A percentile compares a stretch with the other conserved stretches of the same genome.
Evolutionary conservation across 306 rosid species (phyloP).

Genomic region (Cotoneaster glaucophyllus): DNA sequence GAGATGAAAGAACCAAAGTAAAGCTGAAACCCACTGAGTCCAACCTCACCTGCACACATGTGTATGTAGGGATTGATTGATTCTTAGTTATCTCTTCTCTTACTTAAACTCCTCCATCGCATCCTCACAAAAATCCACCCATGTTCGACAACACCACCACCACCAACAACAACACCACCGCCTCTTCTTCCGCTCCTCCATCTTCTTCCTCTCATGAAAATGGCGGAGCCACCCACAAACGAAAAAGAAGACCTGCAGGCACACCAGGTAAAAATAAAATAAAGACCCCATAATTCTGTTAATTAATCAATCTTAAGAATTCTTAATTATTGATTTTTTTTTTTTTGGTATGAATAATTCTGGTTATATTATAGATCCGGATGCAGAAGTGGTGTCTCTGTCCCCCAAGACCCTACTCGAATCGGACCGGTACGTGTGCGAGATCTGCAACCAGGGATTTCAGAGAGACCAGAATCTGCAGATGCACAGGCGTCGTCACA

Average conservation of each 20-base stretch:
- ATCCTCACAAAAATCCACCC: conserved; percentile 5
- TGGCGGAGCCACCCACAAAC: conserved; percentile 42
- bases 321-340: background rate
- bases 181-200: conserved; percentile 35
- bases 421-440: conserved; percentile 88
- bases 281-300: background rate
- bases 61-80: conserved; percentile 13
- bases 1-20: conserved; percentile 12
- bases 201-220: conserved; percentile 52
- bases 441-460: conserved; percentile 98
- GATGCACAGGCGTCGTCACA: conserved; percentile 91
- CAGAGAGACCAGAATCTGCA: conserved; percentile 97
- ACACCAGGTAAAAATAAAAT: conserved; percentile 62
- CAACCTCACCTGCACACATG: conserved; percentile 22
- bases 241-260: conserved; percentile 96
- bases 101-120: conserved; percentile 8
- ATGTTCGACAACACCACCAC: conserved; percentile 17
- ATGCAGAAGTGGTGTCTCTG: conserved; percentile 87
- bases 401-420: conserved; percentile 83
- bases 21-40: conserved; percentile 58
- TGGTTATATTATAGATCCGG: conserved; percentile 54
- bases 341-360: too few species aligned
- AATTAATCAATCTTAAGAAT: background rate
- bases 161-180: conserved; percentile 21
- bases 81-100: background rate